Evolutionary conservation across 768 basidiomycete species (phyloP).

Genomic region (Lactifluus hygrophoroides): DNA sequence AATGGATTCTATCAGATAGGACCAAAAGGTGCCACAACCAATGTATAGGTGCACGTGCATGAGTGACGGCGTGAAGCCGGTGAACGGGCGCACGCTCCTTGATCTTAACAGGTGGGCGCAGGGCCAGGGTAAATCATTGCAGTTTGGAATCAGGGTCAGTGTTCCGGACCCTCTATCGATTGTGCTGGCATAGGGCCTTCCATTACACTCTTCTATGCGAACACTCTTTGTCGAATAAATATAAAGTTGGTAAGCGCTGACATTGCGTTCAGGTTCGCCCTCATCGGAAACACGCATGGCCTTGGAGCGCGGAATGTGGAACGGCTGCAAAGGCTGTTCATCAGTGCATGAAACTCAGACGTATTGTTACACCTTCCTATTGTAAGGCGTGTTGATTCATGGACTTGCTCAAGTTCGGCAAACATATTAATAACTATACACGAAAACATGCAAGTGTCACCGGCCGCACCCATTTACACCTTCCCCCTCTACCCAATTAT

Average conservation of each 20-base stretch:
- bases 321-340: background rate
- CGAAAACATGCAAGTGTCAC: background rate
- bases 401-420: background rate
- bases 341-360: background rate
- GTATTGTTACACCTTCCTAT: background rate
- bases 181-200: background rate
- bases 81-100: background rate
- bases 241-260: background rate
- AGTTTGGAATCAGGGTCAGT: background rate
- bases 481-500: background rate
- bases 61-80: slow-evolving; percentile 7
- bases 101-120: slow-evolving; percentile 3
- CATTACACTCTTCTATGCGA: background rate
- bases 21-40: slow-evolving; percentile 10
- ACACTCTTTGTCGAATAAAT: background rate
- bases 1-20: slow-evolving; percentile 9
- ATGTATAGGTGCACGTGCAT: background rate
- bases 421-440: background rate
- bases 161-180: slow-evolving; percentile 6
- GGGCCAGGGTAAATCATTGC: background rate
- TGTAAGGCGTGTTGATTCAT: background rate
- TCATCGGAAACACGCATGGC: background rate
- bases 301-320: background rate
- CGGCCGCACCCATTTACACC: slow-evolving; percentile 22
- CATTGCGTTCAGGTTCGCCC: background rate